Evolutionary conservation across 768 basidiomycete genomes (phyloP), one percentile per base, ranked within the genome.

Genomic region (Suillus clintonianus): DNA sequence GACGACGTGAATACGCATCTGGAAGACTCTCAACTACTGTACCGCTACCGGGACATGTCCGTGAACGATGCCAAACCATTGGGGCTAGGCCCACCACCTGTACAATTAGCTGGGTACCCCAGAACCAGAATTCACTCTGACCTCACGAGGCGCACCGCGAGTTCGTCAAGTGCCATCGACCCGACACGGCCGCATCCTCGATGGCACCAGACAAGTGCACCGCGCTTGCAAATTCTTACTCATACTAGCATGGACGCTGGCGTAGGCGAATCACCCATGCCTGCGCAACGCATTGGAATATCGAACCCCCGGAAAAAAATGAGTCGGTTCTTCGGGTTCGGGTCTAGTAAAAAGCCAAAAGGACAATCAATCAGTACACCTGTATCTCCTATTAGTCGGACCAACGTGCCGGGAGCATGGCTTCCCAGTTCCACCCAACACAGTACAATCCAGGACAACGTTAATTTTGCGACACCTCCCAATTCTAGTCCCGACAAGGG

Each of bases 251-350:
- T 83, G 5, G 82, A 83, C 67, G 71, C 78, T 41, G 89, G 87
- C 30, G 82, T 92, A 24, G 90, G 90, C 34, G 87, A 89, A 64
- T 84, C 88, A 0, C 91, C 91, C 5, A 74, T 65, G 36, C 72
- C 70, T 17, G 0, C 66, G 39, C 71, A 65, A 7, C 77, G 74
- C 2, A 34, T 64, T 50, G 59, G 22, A 1, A 47, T 69, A 34
- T 64, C 69, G 45, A 22, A 51, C 14, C 67, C 71, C n/a, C 64
- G 62, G 59, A 82, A 80, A 69, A 80, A 87, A 9, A 75, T 77
- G n/a, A 88, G 87, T 68, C 65, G 69, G 45, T 75, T 75, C 58
- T 75, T 75, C 32, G 67, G 76, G 0, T 76, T 76, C 45, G 72
- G 74, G 27, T 70, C 71, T 14, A 68, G 69, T 41, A 59, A 69